A percentile compares a stretch with the other conserved stretches of the same genome.
Evolutionary conservation across 306 rosid species (phyloP).

Genomic region (Cotoneaster glaucophyllus): DNA sequence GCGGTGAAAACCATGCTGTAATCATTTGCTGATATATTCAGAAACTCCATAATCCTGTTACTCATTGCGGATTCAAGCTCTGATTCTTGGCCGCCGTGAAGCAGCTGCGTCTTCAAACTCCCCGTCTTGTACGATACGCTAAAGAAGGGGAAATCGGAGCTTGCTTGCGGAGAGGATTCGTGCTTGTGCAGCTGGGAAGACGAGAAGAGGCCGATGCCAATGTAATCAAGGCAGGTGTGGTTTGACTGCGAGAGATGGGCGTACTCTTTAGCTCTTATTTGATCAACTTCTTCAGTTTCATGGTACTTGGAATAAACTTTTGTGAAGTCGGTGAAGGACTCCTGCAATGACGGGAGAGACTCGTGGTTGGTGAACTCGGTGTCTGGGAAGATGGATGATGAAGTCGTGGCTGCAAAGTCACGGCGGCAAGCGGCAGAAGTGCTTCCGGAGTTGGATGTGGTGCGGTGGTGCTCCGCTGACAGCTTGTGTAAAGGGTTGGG

Average conservation of each 20-base stretch:
- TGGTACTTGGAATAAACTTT: slow-evolving; percentile 60
- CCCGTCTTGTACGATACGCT: slow-evolving; percentile 61
- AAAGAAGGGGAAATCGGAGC: slow-evolving; percentile 57
- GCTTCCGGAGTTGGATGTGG: slow-evolving; percentile 31
- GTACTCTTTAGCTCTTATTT: slow-evolving; percentile 59
- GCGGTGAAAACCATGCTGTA: slow-evolving; percentile 91
- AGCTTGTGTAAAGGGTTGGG: slow-evolving; percentile 40
- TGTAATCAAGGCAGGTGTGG: slow-evolving; percentile 76
- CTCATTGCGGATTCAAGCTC: slow-evolving; percentile 62
- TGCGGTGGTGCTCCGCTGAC: slow-evolving; percentile 19
- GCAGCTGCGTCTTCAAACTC: slow-evolving; percentile 54
- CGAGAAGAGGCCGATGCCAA: slow-evolving; percentile 91
- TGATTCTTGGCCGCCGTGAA: slow-evolving; percentile 63
- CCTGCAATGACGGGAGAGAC: slow-evolving; percentile 63
- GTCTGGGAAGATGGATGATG: slow-evolving; percentile 65
- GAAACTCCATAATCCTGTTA: slow-evolving; percentile 60
- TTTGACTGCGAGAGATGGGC: slow-evolving; percentile 50
- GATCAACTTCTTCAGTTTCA: slow-evolving; percentile 56
- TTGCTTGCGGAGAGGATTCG: slow-evolving; percentile 26
- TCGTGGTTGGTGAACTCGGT: slow-evolving; percentile 79
- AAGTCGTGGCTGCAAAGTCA: slow-evolving; percentile 46
- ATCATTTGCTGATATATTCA: slow-evolving; percentile 60
- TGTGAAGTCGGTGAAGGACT: slow-evolving; percentile 58
- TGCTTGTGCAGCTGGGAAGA: slow-evolving; percentile 53
- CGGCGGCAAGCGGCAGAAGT: slow-evolving; percentile 58